Evolutionary conservation across 1,284 basidiomycete species (phyloP).

Genomic region (Cutaneotrichosporon daszewskae): DNA sequence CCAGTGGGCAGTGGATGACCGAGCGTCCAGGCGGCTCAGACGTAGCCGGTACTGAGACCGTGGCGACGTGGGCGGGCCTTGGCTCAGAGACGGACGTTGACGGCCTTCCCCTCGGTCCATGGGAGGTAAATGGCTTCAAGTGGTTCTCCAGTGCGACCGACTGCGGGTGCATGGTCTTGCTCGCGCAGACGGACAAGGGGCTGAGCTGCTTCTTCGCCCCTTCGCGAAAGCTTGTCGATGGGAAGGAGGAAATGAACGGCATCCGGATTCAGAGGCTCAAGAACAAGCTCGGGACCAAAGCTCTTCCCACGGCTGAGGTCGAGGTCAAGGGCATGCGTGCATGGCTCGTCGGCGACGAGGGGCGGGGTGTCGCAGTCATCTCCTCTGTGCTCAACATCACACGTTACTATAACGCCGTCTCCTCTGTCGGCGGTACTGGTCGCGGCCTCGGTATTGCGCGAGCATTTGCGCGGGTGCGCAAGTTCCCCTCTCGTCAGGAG

Average conservation of each 20-base stretch:
- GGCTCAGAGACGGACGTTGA: conserved; percentile 8
- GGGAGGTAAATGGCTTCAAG: conserved; percentile 61
- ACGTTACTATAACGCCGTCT: conserved; percentile 52
- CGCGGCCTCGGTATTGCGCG: conserved; percentile 61
- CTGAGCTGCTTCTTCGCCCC: conserved; percentile 62
- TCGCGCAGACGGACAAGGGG: conserved; percentile 36
- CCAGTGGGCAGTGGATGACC: conserved; percentile 79
- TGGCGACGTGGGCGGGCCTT: conserved; percentile 7
- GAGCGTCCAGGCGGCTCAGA: conserved; percentile 74
- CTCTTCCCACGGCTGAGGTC: conserved; percentile 71
- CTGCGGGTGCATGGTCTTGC: conserved; percentile 14
- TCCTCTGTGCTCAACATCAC: conserved; percentile 70
- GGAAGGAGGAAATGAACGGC: conserved; percentile 54
- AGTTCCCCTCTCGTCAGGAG: conserved; percentile 46
- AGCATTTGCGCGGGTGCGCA: conserved; percentile 58
- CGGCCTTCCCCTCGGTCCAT: conserved; percentile 15
- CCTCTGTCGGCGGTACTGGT: conserved; percentile 52
- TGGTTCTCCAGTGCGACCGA: conserved; percentile 82
- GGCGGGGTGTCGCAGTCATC: conserved; percentile 65
- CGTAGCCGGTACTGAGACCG: conserved; percentile 67
- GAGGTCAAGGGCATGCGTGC: conserved; percentile 59
- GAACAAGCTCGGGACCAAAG: conserved; percentile 71
- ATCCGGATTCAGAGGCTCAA: conserved; percentile 68
- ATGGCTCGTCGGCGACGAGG: conserved; percentile 60
- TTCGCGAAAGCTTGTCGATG: conserved; percentile 51